Conservation (phyloP, 2,329 filamentous ascomycete species). For the Cryphonectria radicalis region DNA sequence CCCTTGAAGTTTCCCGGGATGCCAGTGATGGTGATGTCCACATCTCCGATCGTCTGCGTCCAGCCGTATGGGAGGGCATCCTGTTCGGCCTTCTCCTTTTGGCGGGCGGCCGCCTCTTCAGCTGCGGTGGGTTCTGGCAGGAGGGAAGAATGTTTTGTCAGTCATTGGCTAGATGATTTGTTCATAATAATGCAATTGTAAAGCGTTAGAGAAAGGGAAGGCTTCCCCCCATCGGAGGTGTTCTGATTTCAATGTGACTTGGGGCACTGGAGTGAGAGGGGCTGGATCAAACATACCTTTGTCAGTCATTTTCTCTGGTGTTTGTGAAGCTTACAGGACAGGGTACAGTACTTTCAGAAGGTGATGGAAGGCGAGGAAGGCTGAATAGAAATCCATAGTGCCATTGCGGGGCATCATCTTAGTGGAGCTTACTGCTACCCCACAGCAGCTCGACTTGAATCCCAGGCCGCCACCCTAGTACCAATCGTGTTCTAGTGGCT, state of each 20-base stretch:
- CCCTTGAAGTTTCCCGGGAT: constrained; percentile 85
- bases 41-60: constrained; percentile 88
- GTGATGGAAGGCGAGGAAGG: constrained; percentile 4
- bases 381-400: constrained; percentile 27
- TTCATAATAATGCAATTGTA: neutral
- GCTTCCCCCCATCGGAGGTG: neutral
- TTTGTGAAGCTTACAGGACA: constrained; percentile 7
- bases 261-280: neutral
- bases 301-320: constrained; percentile 44
- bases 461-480: neutral
- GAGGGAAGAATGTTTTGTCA: constrained; percentile 32
- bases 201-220: neutral
- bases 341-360: neutral
- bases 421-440: constrained; percentile 14
- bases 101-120: constrained; percentile 62
- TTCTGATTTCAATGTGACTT: no score
- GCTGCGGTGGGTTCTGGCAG: constrained; percentile 57
- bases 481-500: constrained; percentile 8
- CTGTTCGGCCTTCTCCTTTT: constrained; percentile 85
- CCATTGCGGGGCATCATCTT: constrained; percentile 1
- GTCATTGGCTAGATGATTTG: constrained; percentile 6
- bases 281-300: constrained; percentile 38
- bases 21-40: constrained; percentile 73
- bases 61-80: constrained; percentile 94
- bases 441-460: constrained; percentile 7